These are phyloP conservation scores for Marchantia paleacea DNA, from an alignment of 225 moss, liverwort and hornwort species.

Conservation along the genomic window DNA sequence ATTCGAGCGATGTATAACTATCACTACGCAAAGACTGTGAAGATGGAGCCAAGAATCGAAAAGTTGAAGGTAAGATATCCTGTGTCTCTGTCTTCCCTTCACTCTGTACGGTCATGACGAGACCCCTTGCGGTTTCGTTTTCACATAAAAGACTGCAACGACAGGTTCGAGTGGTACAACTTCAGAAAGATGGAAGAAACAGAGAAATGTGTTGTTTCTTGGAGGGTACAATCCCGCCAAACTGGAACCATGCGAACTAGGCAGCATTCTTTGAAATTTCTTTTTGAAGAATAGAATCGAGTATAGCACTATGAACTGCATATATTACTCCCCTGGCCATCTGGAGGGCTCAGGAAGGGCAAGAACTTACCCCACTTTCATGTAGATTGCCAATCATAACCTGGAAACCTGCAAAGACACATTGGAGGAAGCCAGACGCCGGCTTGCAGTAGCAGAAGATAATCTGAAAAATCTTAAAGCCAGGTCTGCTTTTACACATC, in stretches of 20 bases:
- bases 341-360: background rate
- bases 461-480: slow-evolving; percentile 41
- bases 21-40: slow-evolving; percentile 52
- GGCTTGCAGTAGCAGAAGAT: slow-evolving; percentile 40
- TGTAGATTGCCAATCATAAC: slow-evolving; percentile 47
- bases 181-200: background rate
- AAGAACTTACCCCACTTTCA: background rate
- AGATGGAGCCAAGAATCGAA: slow-evolving; percentile 54
- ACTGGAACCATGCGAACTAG: background rate
- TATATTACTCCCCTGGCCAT: background rate
- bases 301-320: background rate
- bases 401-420: slow-evolving; percentile 46
- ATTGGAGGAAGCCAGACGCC: slow-evolving; percentile 39
- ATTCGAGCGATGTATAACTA: slow-evolving; percentile 58
- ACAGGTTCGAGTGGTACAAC: background rate
- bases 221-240: background rate
- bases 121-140: background rate
- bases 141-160: background rate
- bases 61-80: slow-evolving; percentile 35
- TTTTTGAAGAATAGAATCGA: background rate
- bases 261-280: background rate
- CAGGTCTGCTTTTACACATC: slow-evolving; percentile 23
- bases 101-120: background rate
- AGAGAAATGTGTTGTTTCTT: background rate
- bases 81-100: background rate